Evolutionary conservation across 192 early-diverging fungal genomes (phyloP).

Genomic region (Martensiomyces pterosporus): DNA sequence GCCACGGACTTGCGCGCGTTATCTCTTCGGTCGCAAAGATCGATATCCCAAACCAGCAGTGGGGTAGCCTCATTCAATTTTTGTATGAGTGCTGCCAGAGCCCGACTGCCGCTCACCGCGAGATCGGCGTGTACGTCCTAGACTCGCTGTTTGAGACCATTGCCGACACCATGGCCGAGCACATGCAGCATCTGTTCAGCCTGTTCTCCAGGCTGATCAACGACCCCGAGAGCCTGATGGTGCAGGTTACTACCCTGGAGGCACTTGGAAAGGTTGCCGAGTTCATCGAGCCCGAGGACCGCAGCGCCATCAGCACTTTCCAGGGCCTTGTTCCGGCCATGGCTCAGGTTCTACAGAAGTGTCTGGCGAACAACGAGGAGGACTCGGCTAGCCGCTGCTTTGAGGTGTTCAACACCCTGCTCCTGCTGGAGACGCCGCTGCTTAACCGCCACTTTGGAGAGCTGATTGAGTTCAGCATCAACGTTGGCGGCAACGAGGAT

Average conservation of each 20-base stretch:
- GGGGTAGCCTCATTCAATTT: slow-evolving; percentile 74
- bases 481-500: slow-evolving; percentile 63
- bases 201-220: slow-evolving; percentile 69
- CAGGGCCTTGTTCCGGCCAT: slow-evolving; percentile 74
- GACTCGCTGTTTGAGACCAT: slow-evolving; percentile 85
- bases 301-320: slow-evolving; percentile 67
- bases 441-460: slow-evolving; percentile 74
- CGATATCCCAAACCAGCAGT: slow-evolving; percentile 72
- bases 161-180: slow-evolving; percentile 57
- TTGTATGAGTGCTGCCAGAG: slow-evolving; percentile 80
- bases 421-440: slow-evolving; percentile 76
- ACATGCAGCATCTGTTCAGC: slow-evolving; percentile 64
- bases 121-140: slow-evolving; percentile 81
- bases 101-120: slow-evolving; percentile 66
- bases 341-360: slow-evolving; percentile 80
- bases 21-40: slow-evolving; percentile 82
- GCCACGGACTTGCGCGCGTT: slow-evolving; percentile 80
- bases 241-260: slow-evolving; percentile 76
- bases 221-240: slow-evolving; percentile 79
- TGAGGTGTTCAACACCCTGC: slow-evolving; percentile 81
- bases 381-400: slow-evolving; percentile 74
- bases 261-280: slow-evolving; percentile 80
- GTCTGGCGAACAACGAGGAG: slow-evolving; percentile 69
- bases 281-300: slow-evolving; percentile 68
- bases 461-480: slow-evolving; percentile 77